These are phyloP conservation scores for Leccinum incarnatum DNA, from an alignment of 768 basidiomycete species.

Conservation along the genomic window DNA sequence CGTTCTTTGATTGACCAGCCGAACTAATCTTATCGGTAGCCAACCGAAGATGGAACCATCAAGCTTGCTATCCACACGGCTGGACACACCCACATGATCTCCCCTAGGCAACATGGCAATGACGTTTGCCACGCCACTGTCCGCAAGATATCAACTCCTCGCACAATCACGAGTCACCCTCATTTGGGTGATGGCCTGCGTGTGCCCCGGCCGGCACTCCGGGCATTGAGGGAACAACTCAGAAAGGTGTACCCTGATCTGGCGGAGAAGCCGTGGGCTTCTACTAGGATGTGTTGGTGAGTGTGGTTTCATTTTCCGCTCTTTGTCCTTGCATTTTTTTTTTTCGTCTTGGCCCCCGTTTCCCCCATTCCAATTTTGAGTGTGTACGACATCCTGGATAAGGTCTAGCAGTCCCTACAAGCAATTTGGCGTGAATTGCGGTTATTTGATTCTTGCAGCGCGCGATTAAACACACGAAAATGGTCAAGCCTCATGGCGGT, in stretches of 20 bases:
- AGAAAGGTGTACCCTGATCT: constrained; percentile 71
- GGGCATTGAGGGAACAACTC: constrained; percentile 51
- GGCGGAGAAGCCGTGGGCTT: constrained; percentile 63
- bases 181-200: constrained; percentile 47
- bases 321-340: not conserved
- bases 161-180: constrained; percentile 65
- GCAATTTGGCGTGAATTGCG: not conserved
- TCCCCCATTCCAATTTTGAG: not conserved
- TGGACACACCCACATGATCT: constrained; percentile 56
- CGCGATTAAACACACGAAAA: not conserved
- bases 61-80: constrained; percentile 77
- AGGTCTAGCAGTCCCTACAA: not conserved
- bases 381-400: not conserved
- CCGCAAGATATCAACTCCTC: constrained; percentile 64
- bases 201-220: constrained; percentile 60
- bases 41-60: constrained; percentile 63
- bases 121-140: constrained; percentile 5
- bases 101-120: constrained; percentile 1
- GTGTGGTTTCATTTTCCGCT: constrained; percentile 17
- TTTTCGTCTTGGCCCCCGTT: not conserved
- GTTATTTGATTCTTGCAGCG: not conserved
- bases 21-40: constrained; percentile 39
- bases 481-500: not conserved
- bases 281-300: constrained; percentile 88
- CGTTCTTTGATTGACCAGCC: not conserved